A percentile compares a stretch with the other conserved stretches of the same genome.
phyloP scores from a whole-genome alignment of 768 basidiomycete genomes.

The Boletus rubescentipes region DNA sequence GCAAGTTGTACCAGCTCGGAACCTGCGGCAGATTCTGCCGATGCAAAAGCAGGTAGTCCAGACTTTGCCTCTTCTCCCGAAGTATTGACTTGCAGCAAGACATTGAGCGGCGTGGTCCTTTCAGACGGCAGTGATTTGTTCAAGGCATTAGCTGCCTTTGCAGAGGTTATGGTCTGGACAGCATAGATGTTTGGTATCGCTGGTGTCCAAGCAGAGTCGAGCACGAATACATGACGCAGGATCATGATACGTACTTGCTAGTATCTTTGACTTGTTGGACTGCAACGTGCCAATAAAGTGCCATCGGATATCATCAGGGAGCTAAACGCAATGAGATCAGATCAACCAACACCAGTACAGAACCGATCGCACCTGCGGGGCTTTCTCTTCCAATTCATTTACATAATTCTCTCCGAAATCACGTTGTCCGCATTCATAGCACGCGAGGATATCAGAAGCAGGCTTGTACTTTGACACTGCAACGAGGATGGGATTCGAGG shows the following conservation, averaged over 20 bases:
- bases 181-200: slow-evolving; percentile 86
- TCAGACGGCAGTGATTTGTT: slow-evolving; percentile 65
- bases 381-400: slow-evolving; percentile 88
- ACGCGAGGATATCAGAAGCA: slow-evolving; percentile 78
- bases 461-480: slow-evolving; percentile 96
- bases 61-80: slow-evolving; percentile 92
- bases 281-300: slow-evolving; percentile 96
- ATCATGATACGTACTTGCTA: slow-evolving; percentile 58
- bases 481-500: slow-evolving; percentile 51
- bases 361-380: slow-evolving; percentile 51
- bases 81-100: slow-evolving; percentile 93
- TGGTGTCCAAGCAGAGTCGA: slow-evolving; percentile 30
- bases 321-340: slow-evolving; percentile 42
- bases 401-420: slow-evolving; percentile 99
- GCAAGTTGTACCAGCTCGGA: slow-evolving; percentile 68
- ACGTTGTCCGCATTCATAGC: slow-evolving; percentile 76
- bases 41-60: slow-evolving; percentile 64
- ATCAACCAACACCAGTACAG: neutral
- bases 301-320: slow-evolving; percentile 90
- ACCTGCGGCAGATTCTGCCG: slow-evolving; percentile 28
- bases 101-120: slow-evolving; percentile 63
- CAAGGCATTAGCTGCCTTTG: slow-evolving; percentile 76
- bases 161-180: slow-evolving; percentile 83
- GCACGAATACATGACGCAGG: neutral
- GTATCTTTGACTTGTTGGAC: slow-evolving; percentile 89